A percentile compares a stretch with the other conserved stretches of the same genome.
Evolutionary conservation across 257 asterid genomes (phyloP).

Genomic region (Penstemon davidsonii): DNA sequence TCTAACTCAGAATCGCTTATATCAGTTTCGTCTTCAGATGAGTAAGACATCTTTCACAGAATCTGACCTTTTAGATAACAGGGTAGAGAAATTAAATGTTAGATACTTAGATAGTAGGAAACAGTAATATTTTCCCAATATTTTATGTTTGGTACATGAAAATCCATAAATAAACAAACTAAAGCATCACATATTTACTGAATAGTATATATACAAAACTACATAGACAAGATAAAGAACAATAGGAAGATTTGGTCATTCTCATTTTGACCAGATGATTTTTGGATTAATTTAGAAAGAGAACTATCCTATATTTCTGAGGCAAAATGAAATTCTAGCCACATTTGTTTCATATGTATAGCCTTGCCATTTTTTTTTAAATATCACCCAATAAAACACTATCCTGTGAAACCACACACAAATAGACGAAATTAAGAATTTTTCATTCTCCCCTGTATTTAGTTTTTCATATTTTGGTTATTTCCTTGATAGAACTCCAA

Average conservation of each 20-base stretch:
- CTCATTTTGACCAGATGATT: not conserved
- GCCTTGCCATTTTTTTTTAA: not conserved
- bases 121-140: not conserved
- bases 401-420: too few species aligned
- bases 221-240: conserved; percentile 4
- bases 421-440: not conserved
- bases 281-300: not conserved
- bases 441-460: not conserved
- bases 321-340: conserved; percentile 1
- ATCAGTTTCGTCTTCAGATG: conserved; percentile 66
- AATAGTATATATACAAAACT: not conserved
- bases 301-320: not conserved
- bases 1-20: conserved; percentile 64
- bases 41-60: conserved; percentile 43
- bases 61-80: conserved; percentile 23
- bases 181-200: not conserved
- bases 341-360: not conserved
- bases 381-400: not conserved
- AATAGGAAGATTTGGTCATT: not conserved
- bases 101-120: not conserved
- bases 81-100: conserved; percentile 9
- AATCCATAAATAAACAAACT: not conserved
- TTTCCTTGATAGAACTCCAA: not conserved
- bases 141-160: conserved; percentile 2
- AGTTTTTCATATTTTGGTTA: not conserved